Conservation (phyloP, 2,329 filamentous ascomycete species). For the Rasamsonia emersonii region DNA sequence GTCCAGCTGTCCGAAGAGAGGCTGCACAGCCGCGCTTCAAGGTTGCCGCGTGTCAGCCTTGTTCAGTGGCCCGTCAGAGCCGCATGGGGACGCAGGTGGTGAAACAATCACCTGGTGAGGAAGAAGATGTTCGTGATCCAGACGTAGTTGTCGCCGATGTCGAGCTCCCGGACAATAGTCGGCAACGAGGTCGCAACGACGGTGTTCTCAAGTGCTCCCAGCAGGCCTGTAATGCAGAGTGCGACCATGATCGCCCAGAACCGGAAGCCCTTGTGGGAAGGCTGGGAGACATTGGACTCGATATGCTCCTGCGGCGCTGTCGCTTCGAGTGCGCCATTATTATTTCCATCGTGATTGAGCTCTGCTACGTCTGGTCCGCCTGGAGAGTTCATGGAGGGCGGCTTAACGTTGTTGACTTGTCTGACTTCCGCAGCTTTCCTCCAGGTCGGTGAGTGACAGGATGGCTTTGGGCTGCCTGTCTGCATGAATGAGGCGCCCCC, state of each 20-base stretch:
- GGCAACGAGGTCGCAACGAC: conserved; percentile 35
- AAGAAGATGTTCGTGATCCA: conserved; percentile 29
- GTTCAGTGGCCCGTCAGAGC: neutral
- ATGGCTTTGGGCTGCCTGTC: too few species aligned
- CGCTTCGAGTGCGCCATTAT: too few species aligned
- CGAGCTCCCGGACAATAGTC: conserved; percentile 26
- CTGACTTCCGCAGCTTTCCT: too few species aligned
- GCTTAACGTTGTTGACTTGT: too few species aligned
- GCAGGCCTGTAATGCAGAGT: conserved; percentile 18
- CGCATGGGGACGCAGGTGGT: neutral
- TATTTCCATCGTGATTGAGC: too few species aligned
- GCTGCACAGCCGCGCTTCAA: conserved; percentile 38
- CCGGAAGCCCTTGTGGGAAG: conserved; percentile 3
- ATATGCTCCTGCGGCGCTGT: too few species aligned
- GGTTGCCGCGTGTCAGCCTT: too few species aligned
- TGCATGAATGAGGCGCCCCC: too few species aligned
- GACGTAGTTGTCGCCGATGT: conserved; percentile 24
- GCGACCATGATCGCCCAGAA: conserved; percentile 23
- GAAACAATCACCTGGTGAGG: conserved; percentile 15
- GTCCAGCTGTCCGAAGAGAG: conserved; percentile 43
- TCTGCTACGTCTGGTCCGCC: too few species aligned
- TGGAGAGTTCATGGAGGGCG: too few species aligned
- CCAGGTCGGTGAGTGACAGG: too few species aligned
- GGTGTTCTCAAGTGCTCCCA: conserved; percentile 29
- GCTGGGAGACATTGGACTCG: too few species aligned